These are phyloP conservation scores for Xylaria hypoxylon DNA, from an alignment of 2,329 filamentous ascomycete species.

Conservation along the genomic window DNA sequence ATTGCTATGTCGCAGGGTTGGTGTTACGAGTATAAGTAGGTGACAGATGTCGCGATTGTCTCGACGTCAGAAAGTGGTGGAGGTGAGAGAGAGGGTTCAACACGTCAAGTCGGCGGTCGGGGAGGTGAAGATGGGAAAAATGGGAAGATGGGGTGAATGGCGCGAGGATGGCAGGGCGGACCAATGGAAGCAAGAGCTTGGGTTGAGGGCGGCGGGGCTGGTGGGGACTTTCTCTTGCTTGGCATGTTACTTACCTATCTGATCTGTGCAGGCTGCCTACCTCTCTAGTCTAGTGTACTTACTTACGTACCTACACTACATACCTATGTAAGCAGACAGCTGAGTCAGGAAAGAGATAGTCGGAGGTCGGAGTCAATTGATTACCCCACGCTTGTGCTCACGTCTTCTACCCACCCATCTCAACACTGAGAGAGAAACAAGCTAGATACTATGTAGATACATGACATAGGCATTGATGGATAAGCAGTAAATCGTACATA, in stretches of 20 bases:
- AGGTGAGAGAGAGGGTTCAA: conserved; percentile 33
- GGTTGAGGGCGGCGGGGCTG: conserved; percentile 5
- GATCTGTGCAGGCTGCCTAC: too few species aligned
- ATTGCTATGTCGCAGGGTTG: conserved; percentile 1
- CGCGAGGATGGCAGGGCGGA: conserved; percentile 9
- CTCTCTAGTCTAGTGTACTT: too few species aligned
- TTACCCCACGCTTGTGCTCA: too few species aligned
- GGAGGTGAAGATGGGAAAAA: conserved; percentile 39
- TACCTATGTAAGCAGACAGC: too few species aligned
- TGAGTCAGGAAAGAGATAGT: too few species aligned
- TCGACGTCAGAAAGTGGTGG: conserved; percentile 22
- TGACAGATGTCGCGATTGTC: conserved; percentile 18
- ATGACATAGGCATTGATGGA: too few species aligned
- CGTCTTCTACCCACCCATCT: too few species aligned
- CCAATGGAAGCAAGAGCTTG: conserved; percentile 21
- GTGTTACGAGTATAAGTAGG: background rate
- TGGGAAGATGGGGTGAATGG: conserved; percentile 37
- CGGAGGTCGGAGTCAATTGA: too few species aligned
- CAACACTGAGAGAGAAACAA: too few species aligned
- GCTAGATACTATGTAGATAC: too few species aligned
- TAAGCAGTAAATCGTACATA: too few species aligned
- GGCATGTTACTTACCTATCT: background rate
- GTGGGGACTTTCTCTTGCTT: background rate
- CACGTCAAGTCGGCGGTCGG: conserved; percentile 28
- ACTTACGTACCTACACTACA: too few species aligned